A percentile compares a stretch with the other conserved stretches of the same genome.
phyloP scores from a whole-genome alignment of 1,139 yeast species.

The Saccharomycopsis phalli region DNA sequence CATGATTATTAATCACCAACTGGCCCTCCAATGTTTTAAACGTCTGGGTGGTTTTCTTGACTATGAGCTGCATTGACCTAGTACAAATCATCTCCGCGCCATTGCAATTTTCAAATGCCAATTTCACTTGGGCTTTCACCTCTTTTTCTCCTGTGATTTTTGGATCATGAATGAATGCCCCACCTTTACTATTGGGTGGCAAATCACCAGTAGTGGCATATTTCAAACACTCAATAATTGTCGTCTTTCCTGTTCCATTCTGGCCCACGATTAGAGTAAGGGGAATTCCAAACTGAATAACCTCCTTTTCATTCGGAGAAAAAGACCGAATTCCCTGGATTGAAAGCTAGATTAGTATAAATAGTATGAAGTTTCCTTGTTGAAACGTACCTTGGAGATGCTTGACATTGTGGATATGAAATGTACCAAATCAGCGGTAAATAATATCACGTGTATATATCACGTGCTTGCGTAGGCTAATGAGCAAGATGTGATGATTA shows the following conservation, averaged over 20 bases:
- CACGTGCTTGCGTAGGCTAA: no score
- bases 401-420: no score
- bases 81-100: constrained; percentile 80
- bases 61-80: constrained; percentile 66
- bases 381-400: no score
- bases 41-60: constrained; percentile 54
- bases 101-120: constrained; percentile 71
- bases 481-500: no score
- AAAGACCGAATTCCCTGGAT: constrained; percentile 89
- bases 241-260: constrained; percentile 98
- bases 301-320: constrained; percentile 72
- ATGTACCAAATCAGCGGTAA: no score
- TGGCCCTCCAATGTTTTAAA: constrained; percentile 92
- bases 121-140: constrained; percentile 82
- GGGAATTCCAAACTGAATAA: constrained; percentile 85
- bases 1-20: constrained; percentile 49
- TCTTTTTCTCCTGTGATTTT: constrained; percentile 65
- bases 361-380: no score
- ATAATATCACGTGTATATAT: no score
- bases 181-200: constrained; percentile 95
- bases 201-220: constrained; percentile 93
- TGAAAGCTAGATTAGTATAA: constrained; percentile 43
- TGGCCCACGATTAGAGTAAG: constrained; percentile 91
- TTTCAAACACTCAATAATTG: constrained; percentile 87
- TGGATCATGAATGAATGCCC: constrained; percentile 95